A percentile compares a stretch with the other conserved stretches of the same genome.
Conservation (phyloP, 2,329 filamentous ascomycete genomes). For the Rugonectria rugulosa region DNA sequence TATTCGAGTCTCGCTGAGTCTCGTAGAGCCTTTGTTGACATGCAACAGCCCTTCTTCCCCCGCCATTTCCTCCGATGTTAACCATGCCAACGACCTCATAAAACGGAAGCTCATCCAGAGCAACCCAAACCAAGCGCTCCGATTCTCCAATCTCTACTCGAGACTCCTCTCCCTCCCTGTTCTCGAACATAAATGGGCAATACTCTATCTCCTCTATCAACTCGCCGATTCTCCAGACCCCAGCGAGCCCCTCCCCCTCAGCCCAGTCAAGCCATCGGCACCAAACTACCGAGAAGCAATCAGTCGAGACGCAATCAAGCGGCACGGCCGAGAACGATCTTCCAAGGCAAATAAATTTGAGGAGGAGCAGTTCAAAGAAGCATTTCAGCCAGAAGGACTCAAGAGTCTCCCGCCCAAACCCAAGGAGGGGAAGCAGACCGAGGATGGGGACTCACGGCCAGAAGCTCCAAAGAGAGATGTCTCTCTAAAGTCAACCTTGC, state of each 20-base stretch:
- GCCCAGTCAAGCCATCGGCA: conserved; percentile 50
- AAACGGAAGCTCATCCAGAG: conserved; percentile 85
- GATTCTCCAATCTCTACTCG: conserved; percentile 91
- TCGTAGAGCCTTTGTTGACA: neutral
- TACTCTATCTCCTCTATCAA: conserved; percentile 88
- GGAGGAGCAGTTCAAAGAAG: conserved; percentile 59
- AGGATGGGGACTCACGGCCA: conserved; percentile 45
- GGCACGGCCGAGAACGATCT: conserved; percentile 48
- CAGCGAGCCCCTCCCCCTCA: conserved; percentile 58
- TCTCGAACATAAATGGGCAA: conserved; percentile 94
- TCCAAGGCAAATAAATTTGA: conserved; percentile 51
- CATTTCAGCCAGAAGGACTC: conserved; percentile 62
- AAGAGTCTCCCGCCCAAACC: conserved; percentile 52
- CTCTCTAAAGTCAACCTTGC: conserved; percentile 63
- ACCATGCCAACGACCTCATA: conserved; percentile 92
- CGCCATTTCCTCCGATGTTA: conserved; percentile 74
- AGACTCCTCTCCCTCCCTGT: conserved; percentile 90
- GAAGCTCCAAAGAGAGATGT: conserved; percentile 55
- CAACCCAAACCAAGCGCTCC: conserved; percentile 78
- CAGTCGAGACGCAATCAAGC: conserved; percentile 45
- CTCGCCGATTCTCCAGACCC: conserved; percentile 74
- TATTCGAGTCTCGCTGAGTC: conserved; percentile 1
- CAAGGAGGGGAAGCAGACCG: conserved; percentile 48
- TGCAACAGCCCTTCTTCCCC: conserved; percentile 56
- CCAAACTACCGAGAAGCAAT: conserved; percentile 49